Base-by-base conservation (phyloP, 176 grass and related monocot genomes). In the Bothriochloa decipiens region DNA sequence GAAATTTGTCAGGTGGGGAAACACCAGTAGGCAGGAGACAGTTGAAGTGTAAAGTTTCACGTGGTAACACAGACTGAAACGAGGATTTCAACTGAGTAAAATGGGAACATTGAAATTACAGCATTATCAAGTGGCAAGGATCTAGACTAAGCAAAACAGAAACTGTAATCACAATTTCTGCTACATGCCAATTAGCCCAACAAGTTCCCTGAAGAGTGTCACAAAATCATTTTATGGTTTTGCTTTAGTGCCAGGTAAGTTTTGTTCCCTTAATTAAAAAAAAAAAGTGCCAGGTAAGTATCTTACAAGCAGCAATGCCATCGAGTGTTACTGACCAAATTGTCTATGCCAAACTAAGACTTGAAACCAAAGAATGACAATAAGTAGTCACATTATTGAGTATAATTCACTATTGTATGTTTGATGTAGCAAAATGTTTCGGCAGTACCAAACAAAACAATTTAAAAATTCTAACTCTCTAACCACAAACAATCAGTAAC, bases 251-350 rank as follows among this genome's bases (percentile, higher is more conserved):
- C 17, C 15, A 68, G 62, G 46, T 36, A 36, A 36, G 35, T 36
- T 32, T 32, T 32, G 29, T 32, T 32, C 29, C 29, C 29, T 32
- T 32, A 32, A 2, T 2, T 2, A 32, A 32, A 32, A 32, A 32
- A 32, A 32, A 32, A 32, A 32, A 32, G 29, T 32, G 29, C 29
- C 29, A 32, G 29, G 29, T n/a, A n/a, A 35, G 40, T 61, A 49
- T 86, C 27, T 72, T 11, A 55, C 26, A 72, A 79, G 26, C 26
- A 20, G 39, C 58, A 78, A 17, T 40, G 68, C 28, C 65, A 70
- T 57, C 20, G 2, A 80, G 16, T 13, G 43, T 7, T 45, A 70
- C 49, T 35, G 8, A 27, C 20, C 33, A 41, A 70, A 28, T 23
- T 26, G 55, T 41, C 26, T 70, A 55, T 70, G 46, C 22, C 10